Evolutionary conservation across 805 yeast genomes (phyloP), one percentile per base, ranked within the genome.

Genomic region (Isabelozyma rhagii): DNA sequence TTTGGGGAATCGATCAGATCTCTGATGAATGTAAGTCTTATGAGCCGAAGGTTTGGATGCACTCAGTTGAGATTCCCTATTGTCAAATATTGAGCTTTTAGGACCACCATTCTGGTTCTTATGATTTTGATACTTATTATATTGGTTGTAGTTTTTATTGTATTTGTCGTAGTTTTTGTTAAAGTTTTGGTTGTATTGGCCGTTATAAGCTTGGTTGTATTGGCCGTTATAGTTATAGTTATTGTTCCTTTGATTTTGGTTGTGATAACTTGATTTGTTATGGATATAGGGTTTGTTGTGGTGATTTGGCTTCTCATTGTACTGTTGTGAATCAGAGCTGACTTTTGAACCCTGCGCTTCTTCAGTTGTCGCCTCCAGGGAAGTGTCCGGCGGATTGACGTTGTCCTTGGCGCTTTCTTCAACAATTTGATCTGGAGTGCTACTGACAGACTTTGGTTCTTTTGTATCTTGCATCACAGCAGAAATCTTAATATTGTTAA

Each of bases 81-180:
- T 28, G 13, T n/a, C 18, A 27, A 18, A 18, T 15, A 10, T 44
- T 44, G 36, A 9, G n/a, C 36, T 31, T 31, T 31, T 31, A 9
- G n/a, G 3, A 31, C 36, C 36, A 10, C 36, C 36, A 39, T 45
- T 15, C 49, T 51, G 13, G 53, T 39, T 14, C 51, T 46, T 14
- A 51, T 49, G 8, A 28, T 47, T 18, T 36, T 39, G 39, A 42
- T 18, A 4, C 29, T 41, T 36, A 9, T 17, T n/a, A 39, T 39
- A 11, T 5, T 39, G 9, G 10, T 3, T 21, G 25, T 9, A 17
- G 14, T 18, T 11, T 9, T 39, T 18, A 18, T 39, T 39, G 14
- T 39, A 39, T 10, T n/a, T 10, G 14, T 39, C 4, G 41, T 18
- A 31, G 36, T 31, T 31, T 31, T 31, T 9, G n/a, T 8, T 31